phyloP scores from a whole-genome alignment of 192 early-diverging fungal genomes.

The Linderina pennispora region DNA sequence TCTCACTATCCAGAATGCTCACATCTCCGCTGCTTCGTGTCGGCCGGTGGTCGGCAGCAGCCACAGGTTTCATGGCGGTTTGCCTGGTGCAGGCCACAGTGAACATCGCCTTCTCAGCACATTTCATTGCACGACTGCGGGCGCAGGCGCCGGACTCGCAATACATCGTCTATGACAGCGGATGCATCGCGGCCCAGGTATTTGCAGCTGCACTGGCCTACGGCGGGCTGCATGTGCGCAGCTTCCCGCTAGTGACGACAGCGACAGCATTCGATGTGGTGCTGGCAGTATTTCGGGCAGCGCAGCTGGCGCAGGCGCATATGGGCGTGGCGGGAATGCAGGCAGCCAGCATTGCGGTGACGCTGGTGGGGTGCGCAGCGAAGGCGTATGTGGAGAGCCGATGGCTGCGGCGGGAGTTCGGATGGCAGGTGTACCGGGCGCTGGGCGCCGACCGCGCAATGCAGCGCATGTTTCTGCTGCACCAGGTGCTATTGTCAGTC shows the following conservation, averaged over 20 bases:
- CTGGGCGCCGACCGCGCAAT: constrained; percentile 40
- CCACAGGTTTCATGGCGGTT: constrained; percentile 14
- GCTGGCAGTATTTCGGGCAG: constrained; percentile 11
- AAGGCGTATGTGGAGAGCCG: constrained; percentile 20
- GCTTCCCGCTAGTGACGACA: constrained; percentile 18
- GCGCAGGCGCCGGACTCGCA: constrained; percentile 2
- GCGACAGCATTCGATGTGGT: constrained; percentile 27
- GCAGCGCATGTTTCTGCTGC: constrained; percentile 41
- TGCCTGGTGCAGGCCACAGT: constrained; percentile 9
- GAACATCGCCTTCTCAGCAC: constrained; percentile 19
- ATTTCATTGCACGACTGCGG: constrained; percentile 10
- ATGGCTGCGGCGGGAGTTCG: constrained; percentile 38
- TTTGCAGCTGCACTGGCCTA: constrained; percentile 11
- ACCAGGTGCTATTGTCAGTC: constrained; percentile 30
- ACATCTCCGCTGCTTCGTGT: constrained; percentile 15
- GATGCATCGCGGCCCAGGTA: constrained; percentile 23
- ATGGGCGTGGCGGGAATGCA: constrained; percentile 11
- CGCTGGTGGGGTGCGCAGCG: constrained; percentile 11
- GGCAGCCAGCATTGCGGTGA: constrained; percentile 9
- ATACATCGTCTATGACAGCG: constrained; percentile 22
- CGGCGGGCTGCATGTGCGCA: constrained; percentile 15
- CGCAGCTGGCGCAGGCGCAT: constrained; percentile 18
- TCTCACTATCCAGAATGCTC: constrained; percentile 8
- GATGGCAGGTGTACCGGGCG: constrained; percentile 44
- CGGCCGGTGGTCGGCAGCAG: constrained; percentile 21